These are phyloP conservation scores for Stentor coeruleus DNA, from an alignment of 73 alveolate species.

Conservation along the genomic window DNA sequence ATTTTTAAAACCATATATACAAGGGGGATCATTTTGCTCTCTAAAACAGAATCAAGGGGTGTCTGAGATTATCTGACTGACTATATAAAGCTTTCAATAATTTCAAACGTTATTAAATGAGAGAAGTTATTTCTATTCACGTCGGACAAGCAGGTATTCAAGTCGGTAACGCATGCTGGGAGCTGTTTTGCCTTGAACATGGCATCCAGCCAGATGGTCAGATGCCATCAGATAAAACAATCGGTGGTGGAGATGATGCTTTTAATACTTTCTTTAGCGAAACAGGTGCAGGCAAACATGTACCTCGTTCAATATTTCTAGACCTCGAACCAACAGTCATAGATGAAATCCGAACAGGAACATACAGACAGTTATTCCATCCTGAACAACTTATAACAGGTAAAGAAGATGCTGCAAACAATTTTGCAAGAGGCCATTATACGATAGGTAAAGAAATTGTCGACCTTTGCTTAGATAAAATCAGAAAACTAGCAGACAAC, in stretches of 20 bases:
- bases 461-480: conserved; percentile 85
- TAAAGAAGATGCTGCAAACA: conserved; percentile 88
- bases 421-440: conserved; percentile 95
- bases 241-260: no score
- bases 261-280: conserved; percentile 93
- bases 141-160: conserved; percentile 47
- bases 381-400: conserved; percentile 76
- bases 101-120: conserved; percentile 22
- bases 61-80: no score
- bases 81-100: not conserved
- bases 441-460: conserved; percentile 89
- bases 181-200: conserved; percentile 35
- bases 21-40: no score
- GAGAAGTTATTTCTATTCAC: conserved; percentile 38
- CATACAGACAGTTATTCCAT: conserved; percentile 76
- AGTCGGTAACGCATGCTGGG: conserved; percentile 48
- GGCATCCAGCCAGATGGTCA: conserved; percentile 39
- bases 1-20: no score
- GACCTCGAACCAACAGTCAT: conserved; percentile 95
- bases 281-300: conserved; percentile 98
- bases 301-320: conserved; percentile 96
- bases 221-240: conserved; percentile 97
- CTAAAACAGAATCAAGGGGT: no score
- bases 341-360: conserved; percentile 92
- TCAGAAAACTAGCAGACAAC: conserved; percentile 89